Base-by-base conservation (phyloP, 73 alveolate species). In the Breviolum minutum region DNA sequence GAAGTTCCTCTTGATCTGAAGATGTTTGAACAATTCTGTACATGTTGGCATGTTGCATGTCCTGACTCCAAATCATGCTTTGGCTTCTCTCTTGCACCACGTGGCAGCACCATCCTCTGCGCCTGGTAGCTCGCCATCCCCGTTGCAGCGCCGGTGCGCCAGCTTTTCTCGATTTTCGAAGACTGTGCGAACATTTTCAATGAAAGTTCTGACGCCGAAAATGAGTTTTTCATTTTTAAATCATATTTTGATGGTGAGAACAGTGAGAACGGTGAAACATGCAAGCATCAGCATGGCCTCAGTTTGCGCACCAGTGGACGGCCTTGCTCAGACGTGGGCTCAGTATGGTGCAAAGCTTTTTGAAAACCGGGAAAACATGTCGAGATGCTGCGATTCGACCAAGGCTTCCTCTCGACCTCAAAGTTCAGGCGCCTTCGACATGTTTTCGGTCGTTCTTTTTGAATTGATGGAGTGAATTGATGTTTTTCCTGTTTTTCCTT, bases 91-190 rank as follows among this genome's bases (percentile, higher is more conserved):
- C 77, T 14, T 17, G 17, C 24, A 17, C 77, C n/a, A 14, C 77
- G 29, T 62, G 85, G 61, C 86, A 88, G 95, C 85, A 32, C 95
- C 95, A 61, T 63, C 95, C 48, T 88, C 95, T 5, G 83, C 95
- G 20, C 95, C 83, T 54, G 83, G 68, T 10, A 32, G 85, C 85
- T 88, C 95, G 54, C 95, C 95, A 13, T 88, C 95, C 85, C 95
- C 95, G 8, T 54, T 88, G 54, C 95, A 88, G 84, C 64, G 95
- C 70, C 79, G 95, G 95, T n/a, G 94, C 79, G 94, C 85, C 62
- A 27, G 85, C 85, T 76, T 76, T 76, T 27, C 62, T 76, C 63
- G 26, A 76, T 6, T n/a, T 24, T 27, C 22, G 12, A 19, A 76
- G 54, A 40, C 54, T 40, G 54, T 24, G 19, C 40, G 26, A 13